A percentile compares a stretch with the other conserved stretches of the same genome.
Evolutionary conservation across 768 basidiomycete genomes (phyloP).

Genomic region (Guyanaporus albipodus): DNA sequence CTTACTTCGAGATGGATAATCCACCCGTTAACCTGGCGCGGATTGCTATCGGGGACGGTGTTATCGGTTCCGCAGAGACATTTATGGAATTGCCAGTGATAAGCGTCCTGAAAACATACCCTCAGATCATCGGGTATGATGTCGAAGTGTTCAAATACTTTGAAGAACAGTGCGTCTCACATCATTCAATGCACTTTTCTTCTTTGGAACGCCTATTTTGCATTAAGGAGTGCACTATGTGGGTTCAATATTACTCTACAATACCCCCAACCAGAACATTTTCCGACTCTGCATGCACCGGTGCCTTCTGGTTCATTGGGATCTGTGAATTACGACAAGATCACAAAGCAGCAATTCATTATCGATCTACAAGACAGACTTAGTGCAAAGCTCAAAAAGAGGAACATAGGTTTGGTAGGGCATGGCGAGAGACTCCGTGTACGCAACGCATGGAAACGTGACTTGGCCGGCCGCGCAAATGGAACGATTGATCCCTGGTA

Average conservation of each 20-base stretch:
- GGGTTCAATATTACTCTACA: constrained; percentile 62
- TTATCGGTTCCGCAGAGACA: constrained; percentile 46
- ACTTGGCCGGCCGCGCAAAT: constrained; percentile 46
- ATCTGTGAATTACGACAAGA: neutral
- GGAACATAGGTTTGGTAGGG: neutral
- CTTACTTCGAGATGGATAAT: constrained; percentile 55
- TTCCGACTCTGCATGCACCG: constrained; percentile 34
- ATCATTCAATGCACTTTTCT: neutral
- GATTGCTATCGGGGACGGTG: constrained; percentile 67
- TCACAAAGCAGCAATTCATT: constrained; percentile 13
- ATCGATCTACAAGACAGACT: constrained; percentile 6
- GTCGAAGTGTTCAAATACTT: constrained; percentile 62
- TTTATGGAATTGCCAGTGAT: constrained; percentile 55
- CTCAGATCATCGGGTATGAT: constrained; percentile 72
- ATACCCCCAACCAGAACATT: constrained; percentile 57
- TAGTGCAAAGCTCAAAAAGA: constrained; percentile 7
- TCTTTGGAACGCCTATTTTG: neutral
- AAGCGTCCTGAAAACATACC: constrained; percentile 63
- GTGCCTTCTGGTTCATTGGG: rapidly evolving
- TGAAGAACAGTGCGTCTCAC: constrained; percentile 51
- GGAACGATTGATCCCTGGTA: constrained; percentile 60
- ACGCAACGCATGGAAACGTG: constrained; percentile 38
- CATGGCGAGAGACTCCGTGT: constrained; percentile 18
- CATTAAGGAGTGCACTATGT: constrained; percentile 53
- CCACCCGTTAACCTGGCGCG: constrained; percentile 67